Conservation (phyloP, 2,329 filamentous ascomycete genomes). For the Fusarium buxicola region DNA sequence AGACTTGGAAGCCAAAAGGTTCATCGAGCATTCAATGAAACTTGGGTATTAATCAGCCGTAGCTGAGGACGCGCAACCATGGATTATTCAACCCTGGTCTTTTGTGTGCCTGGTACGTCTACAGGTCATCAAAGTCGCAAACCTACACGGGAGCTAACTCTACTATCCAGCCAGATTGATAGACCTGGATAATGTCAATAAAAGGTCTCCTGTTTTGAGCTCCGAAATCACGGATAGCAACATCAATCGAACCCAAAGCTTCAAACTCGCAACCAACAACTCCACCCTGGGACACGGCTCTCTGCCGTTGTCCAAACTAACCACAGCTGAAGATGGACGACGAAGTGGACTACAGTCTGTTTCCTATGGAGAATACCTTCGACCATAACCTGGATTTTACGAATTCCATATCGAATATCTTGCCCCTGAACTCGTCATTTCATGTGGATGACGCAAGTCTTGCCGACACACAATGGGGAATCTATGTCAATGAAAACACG, state of each 20-base stretch:
- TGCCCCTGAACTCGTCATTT: neutral
- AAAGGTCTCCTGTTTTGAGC: constrained; percentile 18
- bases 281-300: neutral
- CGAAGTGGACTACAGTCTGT: neutral
- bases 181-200: constrained; percentile 22
- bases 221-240: neutral
- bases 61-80: neutral
- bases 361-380: neutral
- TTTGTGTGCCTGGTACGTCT: neutral
- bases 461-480: constrained; percentile 13
- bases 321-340: constrained; percentile 1
- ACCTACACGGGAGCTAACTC: neutral
- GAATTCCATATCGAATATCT: neutral
- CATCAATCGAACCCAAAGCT: neutral
- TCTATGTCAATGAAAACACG: neutral
- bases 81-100: neutral
- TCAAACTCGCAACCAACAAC: neutral
- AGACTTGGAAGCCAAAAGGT: no score
- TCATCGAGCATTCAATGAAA: no score
- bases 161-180: neutral
- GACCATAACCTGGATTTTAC: neutral
- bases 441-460: constrained; percentile 21
- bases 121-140: neutral
- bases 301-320: neutral
- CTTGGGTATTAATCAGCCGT: neutral